Evolutionary conservation across 768 basidiomycete genomes (phyloP), one percentile per base, ranked within the genome.

Genomic region (Rhodocollybia butyracea): DNA sequence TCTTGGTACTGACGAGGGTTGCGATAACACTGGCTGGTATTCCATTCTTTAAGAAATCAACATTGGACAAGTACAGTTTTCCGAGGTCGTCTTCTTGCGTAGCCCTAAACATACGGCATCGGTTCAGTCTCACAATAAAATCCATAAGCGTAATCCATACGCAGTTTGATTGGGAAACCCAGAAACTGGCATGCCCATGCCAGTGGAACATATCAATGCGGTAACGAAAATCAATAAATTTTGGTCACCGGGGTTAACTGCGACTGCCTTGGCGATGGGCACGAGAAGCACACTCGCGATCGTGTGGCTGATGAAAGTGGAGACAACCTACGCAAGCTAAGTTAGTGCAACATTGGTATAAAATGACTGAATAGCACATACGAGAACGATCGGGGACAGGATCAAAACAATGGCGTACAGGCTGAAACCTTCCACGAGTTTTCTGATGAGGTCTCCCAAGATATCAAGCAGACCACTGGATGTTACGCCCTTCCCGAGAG

Each of bases 131-230:
- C 52, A 53, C n/a, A 31, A 30, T 40, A 27, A 39, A 46, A n/a
- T 38, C n/a, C n/a, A n/a, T n/a, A n/a, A n/a, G n/a, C n/a, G n/a
- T n/a, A n/a, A 32, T 13, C 82, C 89, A 63, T 70, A 95, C 94
- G 94, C 93, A 46, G 93, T 94, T 73, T 97, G 93, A 69, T 98
- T 97, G 0, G 96, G 96, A 77, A 98, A 99, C n/a, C 97, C 97
- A 58, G 92, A 94, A 36, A 98, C 94, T 2, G 96, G 95, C 82
- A 98, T 91, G 11, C 93, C 96, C 97, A 99, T 99, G 1, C 96
- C 97, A 5, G 92, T 77, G 3, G 93, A 95, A 67, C 96, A 98
- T 48, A 97, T 88, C 57, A 98, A 76, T 13, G 83, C 94, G 31
- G 94, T 97, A 61, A 94, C 81, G 73, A 99, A 96, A 63, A 98